Evolutionary conservation across 345 rosid genomes (phyloP).

Genomic region (Citrus mangshanensis): DNA sequence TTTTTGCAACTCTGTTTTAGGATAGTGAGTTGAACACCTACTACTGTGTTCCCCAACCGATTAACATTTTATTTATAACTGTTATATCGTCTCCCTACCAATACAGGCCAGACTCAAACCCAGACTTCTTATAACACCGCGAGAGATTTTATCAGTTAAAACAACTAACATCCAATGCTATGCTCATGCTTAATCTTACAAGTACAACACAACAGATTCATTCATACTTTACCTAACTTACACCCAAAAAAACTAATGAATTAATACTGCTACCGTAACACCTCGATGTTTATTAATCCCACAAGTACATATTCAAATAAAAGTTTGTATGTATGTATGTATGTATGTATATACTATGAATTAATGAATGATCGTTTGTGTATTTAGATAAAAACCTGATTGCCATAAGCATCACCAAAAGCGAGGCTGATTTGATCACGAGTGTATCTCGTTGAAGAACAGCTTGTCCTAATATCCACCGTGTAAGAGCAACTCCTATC

Average conservation of each 20-base stretch:
- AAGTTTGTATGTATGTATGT: not conserved
- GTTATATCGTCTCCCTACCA: not conserved
- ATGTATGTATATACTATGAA: not conserved
- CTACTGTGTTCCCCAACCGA: not conserved
- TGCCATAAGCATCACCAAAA: conserved; percentile 77
- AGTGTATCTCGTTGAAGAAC: conserved; percentile 50
- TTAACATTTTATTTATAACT: too few relatives aligned
- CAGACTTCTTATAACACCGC: not conserved
- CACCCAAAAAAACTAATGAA: not conserved
- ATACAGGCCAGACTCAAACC: not conserved
- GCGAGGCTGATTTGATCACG: conserved; percentile 72
- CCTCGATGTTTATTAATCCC: not conserved
- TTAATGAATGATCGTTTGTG: not conserved
- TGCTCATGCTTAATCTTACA: too few relatives aligned
- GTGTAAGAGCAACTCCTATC: conserved; percentile 54
- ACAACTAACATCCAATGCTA: not conserved
- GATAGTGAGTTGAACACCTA: not conserved
- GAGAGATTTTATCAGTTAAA: not conserved
- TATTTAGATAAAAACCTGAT: conserved; percentile 36
- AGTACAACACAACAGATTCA: not conserved
- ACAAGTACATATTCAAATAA: too few relatives aligned
- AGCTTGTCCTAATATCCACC: conserved; percentile 56
- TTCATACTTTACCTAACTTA: not conserved
- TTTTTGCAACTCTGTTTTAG: too few relatives aligned
- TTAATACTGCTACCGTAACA: not conserved